phyloP scores from a whole-genome alignment of 2,329 filamentous ascomycete species.

The Alternaria postmessia region DNA sequence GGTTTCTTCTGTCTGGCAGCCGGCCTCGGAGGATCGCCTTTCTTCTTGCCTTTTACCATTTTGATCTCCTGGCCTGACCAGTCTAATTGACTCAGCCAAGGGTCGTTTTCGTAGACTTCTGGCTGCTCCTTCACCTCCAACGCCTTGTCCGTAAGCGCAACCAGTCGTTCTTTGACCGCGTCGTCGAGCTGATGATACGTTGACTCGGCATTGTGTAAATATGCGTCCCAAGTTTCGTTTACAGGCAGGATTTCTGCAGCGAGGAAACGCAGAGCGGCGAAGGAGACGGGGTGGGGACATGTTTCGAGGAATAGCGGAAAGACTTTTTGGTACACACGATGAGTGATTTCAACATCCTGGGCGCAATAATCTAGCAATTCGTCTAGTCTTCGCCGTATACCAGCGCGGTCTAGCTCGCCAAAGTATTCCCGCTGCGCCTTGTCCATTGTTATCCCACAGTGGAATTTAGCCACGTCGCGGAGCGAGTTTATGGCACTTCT shows the following conservation, averaged over 20 bases:
- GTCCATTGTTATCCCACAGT: slow-evolving; percentile 89
- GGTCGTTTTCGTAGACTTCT: slow-evolving; percentile 77
- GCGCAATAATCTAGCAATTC: slow-evolving; percentile 93
- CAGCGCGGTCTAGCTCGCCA: slow-evolving; percentile 77
- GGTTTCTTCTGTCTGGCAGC: slow-evolving; percentile 89
- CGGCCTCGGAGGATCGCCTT: slow-evolving; percentile 78
- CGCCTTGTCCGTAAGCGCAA: slow-evolving; percentile 78
- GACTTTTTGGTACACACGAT: slow-evolving; percentile 91
- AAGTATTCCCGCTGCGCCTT: slow-evolving; percentile 89
- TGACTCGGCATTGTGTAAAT: slow-evolving; percentile 82
- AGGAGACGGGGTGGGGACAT: slow-evolving; percentile 96
- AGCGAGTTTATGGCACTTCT: slow-evolving; percentile 94
- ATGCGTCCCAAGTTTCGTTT: slow-evolving; percentile 85
- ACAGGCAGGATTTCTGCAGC: slow-evolving; percentile 92
- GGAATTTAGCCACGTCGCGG: slow-evolving; percentile 94
- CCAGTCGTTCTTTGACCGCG: slow-evolving; percentile 78
- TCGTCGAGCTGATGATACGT: slow-evolving; percentile 81
- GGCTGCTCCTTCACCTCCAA: slow-evolving; percentile 74
- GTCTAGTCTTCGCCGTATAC: slow-evolving; percentile 75
- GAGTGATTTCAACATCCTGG: slow-evolving; percentile 90
- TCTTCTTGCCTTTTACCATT: slow-evolving; percentile 92
- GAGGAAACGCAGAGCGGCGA: slow-evolving; percentile 91
- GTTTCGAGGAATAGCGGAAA: slow-evolving; percentile 88
- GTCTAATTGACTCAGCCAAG: slow-evolving; percentile 92
- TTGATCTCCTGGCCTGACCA: slow-evolving; percentile 93